phyloP scores from a whole-genome alignment of 352 stramenopile genomes.

The Pythium pectinolyticum region DNA sequence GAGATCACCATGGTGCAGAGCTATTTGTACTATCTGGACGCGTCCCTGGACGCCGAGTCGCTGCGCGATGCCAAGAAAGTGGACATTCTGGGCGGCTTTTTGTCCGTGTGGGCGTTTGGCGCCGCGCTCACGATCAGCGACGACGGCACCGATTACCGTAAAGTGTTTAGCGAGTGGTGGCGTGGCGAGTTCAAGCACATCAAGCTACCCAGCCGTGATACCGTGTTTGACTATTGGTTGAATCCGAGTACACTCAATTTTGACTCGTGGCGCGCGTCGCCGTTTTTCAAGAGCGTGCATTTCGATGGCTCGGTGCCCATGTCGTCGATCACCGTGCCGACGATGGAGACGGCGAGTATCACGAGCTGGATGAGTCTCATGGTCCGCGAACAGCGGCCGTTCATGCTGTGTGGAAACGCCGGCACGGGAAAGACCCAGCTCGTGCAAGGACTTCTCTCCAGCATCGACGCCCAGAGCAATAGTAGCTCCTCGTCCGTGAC shows the following conservation, averaged over 20 bases:
- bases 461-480: slow-evolving; percentile 37
- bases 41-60: slow-evolving; percentile 71
- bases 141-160: slow-evolving; percentile 93
- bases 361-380: slow-evolving; percentile 94
- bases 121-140: slow-evolving; percentile 85
- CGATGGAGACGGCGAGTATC: slow-evolving; percentile 91
- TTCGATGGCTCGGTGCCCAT: slow-evolving; percentile 78
- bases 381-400: slow-evolving; percentile 87
- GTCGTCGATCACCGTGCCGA: slow-evolving; percentile 90
- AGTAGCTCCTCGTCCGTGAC: no score
- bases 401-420: slow-evolving; percentile 93
- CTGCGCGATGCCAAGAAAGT: slow-evolving; percentile 63
- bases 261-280: slow-evolving; percentile 92
- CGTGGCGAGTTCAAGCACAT: slow-evolving; percentile 91
- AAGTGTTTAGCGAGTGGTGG: slow-evolving; percentile 95
- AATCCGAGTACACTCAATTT: slow-evolving; percentile 89
- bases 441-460: slow-evolving; percentile 81
- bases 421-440: slow-evolving; percentile 95
- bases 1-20: slow-evolving; percentile 91
- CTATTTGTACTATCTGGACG: slow-evolving; percentile 92
- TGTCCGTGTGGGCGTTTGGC: slow-evolving; percentile 93
- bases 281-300: slow-evolving; percentile 85
- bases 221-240: slow-evolving; percentile 97
- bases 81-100: slow-evolving; percentile 90
- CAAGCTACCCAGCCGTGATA: slow-evolving; percentile 93